These are phyloP conservation scores for Heliamphora exappendiculata DNA, from an alignment of 148 eudicot genomes.

Conservation along the genomic window DNA sequence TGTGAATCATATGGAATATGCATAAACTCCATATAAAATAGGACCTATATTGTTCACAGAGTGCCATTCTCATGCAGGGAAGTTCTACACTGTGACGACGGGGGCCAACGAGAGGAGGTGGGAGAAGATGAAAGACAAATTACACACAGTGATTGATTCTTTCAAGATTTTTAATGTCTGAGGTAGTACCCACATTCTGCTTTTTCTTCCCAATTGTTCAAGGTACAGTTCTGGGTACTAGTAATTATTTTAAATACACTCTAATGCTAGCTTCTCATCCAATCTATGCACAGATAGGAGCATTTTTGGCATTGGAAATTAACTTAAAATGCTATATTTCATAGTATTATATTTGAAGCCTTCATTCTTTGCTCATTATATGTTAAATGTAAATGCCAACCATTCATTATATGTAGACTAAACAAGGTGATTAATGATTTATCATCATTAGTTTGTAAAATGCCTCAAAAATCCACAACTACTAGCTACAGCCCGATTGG, in stretches of 20 bases:
- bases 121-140: slow-evolving; percentile 93
- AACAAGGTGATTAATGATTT: background rate
- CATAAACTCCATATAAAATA: background rate
- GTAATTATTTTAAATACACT: background rate
- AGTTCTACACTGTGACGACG: slow-evolving; percentile 84
- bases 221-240: background rate
- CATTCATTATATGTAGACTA: too few species aligned
- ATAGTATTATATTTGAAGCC: background rate
- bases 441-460: background rate
- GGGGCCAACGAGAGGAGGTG: slow-evolving; percentile 97
- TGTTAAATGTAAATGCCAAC: slow-evolving; percentile 3
- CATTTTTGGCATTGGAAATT: background rate
- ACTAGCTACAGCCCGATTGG: too few species aligned
- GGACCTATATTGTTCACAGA: background rate
- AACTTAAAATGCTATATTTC: background rate
- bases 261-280: background rate
- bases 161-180: slow-evolving; percentile 69
- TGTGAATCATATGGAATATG: background rate
- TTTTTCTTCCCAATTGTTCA: background rate
- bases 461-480: too few species aligned
- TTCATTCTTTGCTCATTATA: background rate
- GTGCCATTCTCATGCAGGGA: slow-evolving; percentile 44
- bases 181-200: slow-evolving; percentile 14
- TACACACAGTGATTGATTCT: slow-evolving; percentile 74
- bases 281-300: slow-evolving; percentile 5